Evolutionary conservation across 2,329 filamentous ascomycete genomes (phyloP).

Genomic region (Calonectria pteridis): DNA sequence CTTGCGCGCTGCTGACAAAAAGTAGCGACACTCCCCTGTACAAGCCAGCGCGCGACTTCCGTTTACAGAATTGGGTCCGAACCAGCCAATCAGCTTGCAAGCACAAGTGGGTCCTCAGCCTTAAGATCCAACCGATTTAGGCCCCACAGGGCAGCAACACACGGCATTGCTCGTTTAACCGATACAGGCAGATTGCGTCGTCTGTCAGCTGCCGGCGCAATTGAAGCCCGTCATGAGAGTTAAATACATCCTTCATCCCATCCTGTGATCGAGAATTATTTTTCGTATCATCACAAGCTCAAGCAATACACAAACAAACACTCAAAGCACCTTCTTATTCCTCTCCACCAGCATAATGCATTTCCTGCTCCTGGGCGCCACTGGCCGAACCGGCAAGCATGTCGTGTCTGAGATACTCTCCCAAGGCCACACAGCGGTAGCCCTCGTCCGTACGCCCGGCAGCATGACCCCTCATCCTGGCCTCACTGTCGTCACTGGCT

Average conservation of each 20-base stretch:
- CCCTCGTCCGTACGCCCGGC: constrained; percentile 51
- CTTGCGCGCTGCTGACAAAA: background rate
- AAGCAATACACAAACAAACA: background rate
- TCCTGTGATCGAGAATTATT: background rate
- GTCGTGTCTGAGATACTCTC: constrained; percentile 54
- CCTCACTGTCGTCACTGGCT: constrained; percentile 50
- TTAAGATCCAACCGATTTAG: background rate
- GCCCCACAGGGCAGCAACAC: background rate
- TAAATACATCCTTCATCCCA: constrained; percentile 13
- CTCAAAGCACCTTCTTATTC: constrained; percentile 11
- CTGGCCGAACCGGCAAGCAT: constrained; percentile 57
- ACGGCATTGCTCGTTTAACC: background rate
- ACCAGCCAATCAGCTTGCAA: constrained; percentile 29
- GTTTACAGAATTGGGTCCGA: constrained; percentile 29
- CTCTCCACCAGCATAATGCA: constrained; percentile 46
- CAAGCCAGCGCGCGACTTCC: background rate
- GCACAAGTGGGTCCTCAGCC: background rate
- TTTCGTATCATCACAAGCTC: background rate
- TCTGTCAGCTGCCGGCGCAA: background rate
- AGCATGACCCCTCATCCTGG: constrained; percentile 34
- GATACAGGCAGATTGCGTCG: background rate
- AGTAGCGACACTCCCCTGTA: background rate
- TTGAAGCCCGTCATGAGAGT: background rate
- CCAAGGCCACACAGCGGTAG: constrained; percentile 53
- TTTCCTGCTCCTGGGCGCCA: constrained; percentile 58